Base-by-base conservation (phyloP, 331 rosid species). In the Pyrus hybrid region DNA sequence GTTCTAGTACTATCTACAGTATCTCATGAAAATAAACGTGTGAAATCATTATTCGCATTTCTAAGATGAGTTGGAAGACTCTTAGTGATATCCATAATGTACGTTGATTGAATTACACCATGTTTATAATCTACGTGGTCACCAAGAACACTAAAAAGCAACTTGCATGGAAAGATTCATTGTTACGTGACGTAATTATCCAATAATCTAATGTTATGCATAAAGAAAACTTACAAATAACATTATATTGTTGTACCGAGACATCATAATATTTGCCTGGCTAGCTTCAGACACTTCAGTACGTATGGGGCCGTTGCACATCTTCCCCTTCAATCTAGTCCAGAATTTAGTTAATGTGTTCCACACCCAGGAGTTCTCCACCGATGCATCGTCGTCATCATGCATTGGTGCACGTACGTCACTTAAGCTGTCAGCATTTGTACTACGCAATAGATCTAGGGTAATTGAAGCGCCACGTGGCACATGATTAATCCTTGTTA, bases 101-200 rank as follows among this genome's bases (percentile, higher is more conserved):
- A 49, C 1, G 56, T 49, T 49, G 9, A 49, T 51, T 16, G 9
- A 51, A 51, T 51, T 51, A 51, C 6, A 0, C 0, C 13, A 37
- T 37, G 4, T 3, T 37, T 37, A 37, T 37, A 37, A 37, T 9
- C 45, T 18, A 6, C 3, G 21, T 51, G 21, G 6, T 51, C 57
- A 51, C 4, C 57, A 51, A 17, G 21, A 17, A 17, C 8, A 49
- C 0, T 51, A 1, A 51, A 51, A 0, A 17, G 0, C 0, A 17
- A 17, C 4, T 6, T 51, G 9, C 9, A 6, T 6, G 9, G 0
- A 49, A 49, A 1, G 0, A 49, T 16, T 49, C 0, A 17, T 1
- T 0, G 3, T 0, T 1, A 2, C 9, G n/a, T 16, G 9, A 6
- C 3, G 8, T 49, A 0, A 0, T 7, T 49, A 0, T 7, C 4